Conservation (phyloP, 2,329 filamentous ascomycete genomes). For the Microsporum canis region DNA sequence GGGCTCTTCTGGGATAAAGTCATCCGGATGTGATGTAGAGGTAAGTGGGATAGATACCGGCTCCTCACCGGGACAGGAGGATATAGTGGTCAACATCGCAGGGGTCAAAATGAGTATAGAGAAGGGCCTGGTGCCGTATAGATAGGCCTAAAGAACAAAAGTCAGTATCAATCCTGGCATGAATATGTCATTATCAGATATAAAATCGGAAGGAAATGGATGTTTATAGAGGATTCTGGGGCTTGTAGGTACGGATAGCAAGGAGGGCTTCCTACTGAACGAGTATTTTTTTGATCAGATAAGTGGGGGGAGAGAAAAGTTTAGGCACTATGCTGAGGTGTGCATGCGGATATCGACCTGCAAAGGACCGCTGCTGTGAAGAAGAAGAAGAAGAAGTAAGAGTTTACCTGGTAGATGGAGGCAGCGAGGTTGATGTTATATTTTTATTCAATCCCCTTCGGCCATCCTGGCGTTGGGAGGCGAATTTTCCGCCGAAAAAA, state of each 20-base stretch:
- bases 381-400: not conserved
- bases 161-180: not conserved
- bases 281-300: not conserved
- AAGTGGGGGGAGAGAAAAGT: not conserved
- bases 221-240: not conserved
- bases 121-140: not conserved
- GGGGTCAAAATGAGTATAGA: not conserved
- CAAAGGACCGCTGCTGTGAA: not conserved
- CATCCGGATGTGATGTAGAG: slow-evolving; percentile 36
- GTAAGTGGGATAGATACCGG: slow-evolving; percentile 22
- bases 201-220: not conserved
- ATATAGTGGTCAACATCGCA: not conserved
- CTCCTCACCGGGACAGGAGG: slow-evolving; percentile 1
- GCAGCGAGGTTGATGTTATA: not conserved
- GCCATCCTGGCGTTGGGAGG: not conserved
- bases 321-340: no score
- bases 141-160: not conserved
- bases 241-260: not conserved
- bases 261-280: not conserved
- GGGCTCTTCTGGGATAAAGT: slow-evolving; percentile 40
- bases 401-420: not conserved
- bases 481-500: not conserved
- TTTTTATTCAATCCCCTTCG: not conserved
- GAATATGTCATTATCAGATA: not conserved
- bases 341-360: not conserved